Evolutionary conservation across 176 grass and related monocot species (phyloP), one percentile per base, ranked within the genome.

Genomic region (Panicum miliaceum): DNA sequence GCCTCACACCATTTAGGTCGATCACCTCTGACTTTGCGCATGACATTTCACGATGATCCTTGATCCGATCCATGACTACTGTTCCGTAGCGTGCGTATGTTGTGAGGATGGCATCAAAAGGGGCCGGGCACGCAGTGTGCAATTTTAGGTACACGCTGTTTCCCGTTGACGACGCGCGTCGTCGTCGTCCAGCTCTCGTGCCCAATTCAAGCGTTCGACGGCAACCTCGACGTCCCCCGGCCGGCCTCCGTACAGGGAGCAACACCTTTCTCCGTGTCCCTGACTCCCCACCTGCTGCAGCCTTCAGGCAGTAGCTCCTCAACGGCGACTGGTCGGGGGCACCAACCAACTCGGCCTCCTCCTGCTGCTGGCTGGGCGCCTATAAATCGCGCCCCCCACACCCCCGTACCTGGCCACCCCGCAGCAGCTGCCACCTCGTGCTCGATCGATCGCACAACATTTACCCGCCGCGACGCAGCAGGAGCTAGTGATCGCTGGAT

Each of bases 341-440:
- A 60, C 42, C 68, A 68, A 64, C 43, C 9, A 32, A 32, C 42
- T 45, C 42, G 1, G 7, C 18, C 40, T 16, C 18, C 40, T 16
- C 48, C 38, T 3, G 29, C 29, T 32, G 29, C 29, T 32, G 29
- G 29, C 1, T 32, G 29, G 8, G 40, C 54, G 51, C 46, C 20
- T 75, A 87, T 87, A 87, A 87, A 81, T 75, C 9, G 23, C 69
- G 34, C 59, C 64, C 50, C 65, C 50, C 29, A 32, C 37, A 36
- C 13, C 7, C 50, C 25, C 47, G 37, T 68, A 67, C 25, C 45
- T 12, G 36, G 45, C 34, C n/a, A 32, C 58, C 51, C 56, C 29
- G 29, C 29, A 32, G 29, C 13, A 26, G 45, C 23, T 34, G 26
- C 26, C 50, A 71, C 75, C 64, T 71, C 58, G 34, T 19, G 42